A percentile compares a stretch with the other conserved stretches of the same genome.
phyloP scores from a whole-genome alignment of 306 rosid genomes.

The Trifolium repens region DNA sequence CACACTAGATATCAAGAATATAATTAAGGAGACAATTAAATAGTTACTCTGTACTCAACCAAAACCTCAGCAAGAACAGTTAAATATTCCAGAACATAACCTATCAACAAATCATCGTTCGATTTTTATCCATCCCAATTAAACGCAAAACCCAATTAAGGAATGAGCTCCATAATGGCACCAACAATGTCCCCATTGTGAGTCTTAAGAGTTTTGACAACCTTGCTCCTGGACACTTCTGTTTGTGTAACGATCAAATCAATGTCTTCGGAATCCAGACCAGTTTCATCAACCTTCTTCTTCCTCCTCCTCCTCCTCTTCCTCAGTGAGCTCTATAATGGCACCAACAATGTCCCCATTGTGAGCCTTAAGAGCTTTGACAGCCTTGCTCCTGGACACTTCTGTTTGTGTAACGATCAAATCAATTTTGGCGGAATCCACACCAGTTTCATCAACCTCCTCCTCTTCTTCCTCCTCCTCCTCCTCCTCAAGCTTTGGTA shows the following conservation, averaged over 20 bases:
- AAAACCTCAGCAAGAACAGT: background rate
- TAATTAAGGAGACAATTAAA: background rate
- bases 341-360: constrained; percentile 84
- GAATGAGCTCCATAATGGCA: constrained; percentile 65
- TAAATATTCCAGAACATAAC: background rate
- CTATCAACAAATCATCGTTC: too few relatives aligned
- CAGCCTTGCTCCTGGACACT: constrained; percentile 81
- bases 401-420: constrained; percentile 87
- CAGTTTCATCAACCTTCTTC: constrained; percentile 74
- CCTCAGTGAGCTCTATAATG: constrained; percentile 56
- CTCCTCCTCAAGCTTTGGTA: constrained; percentile 57
- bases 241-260: constrained; percentile 88
- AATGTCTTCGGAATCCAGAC: constrained; percentile 70
- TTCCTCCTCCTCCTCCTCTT: background rate
- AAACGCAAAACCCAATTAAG: too few relatives aligned
- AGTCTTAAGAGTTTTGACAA: constrained; percentile 82
- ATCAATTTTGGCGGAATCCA: constrained; percentile 74
- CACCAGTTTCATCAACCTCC: too few relatives aligned
- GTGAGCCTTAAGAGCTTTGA: constrained; percentile 79
- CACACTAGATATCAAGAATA: too few relatives aligned
- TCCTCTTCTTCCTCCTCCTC: too few relatives aligned
- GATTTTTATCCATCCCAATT: too few relatives aligned
- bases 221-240: constrained; percentile 79
- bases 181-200: constrained; percentile 77
- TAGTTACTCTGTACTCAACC: background rate